Evolutionary conservation across 176 grass and related monocot species (phyloP), one percentile per base, ranked within the genome.

Genomic region (Oryza officinalis): DNA sequence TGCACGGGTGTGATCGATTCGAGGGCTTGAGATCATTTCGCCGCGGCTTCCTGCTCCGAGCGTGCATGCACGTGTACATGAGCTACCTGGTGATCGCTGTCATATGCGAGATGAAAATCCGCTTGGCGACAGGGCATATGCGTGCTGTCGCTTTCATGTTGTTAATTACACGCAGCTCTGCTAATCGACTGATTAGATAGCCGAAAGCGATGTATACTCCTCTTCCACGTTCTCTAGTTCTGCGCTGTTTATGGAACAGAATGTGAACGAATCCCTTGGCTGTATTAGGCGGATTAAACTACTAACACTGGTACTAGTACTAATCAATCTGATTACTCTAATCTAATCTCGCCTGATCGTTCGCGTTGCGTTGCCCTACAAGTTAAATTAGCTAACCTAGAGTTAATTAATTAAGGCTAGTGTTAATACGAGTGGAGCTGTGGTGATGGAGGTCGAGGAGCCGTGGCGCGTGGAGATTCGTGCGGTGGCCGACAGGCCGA

Each of bases 221-320:
- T 6, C 40, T 30, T 38, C 17, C 63, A 43, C 67, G 75, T 74
- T 46, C n/a, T 71, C 37, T 38, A 38, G 71, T 81, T 20, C 32
- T 2, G 17, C 17, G 15, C 49, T 54, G 49, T 20, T 57, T 2
- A 57, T 64, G 72, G 71, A 71, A 47, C 78, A 89, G 25, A 27
- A 72, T 77, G 72, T 89, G 88, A 86, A 86, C 72, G 1, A 15
- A 10, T 0, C 25, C n/a, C 65, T 77, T 71, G 88, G 25, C 54
- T 52, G 52, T 77, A 71, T 86, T 54, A 81, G 88, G 88, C 83
- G 3, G n/a, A 18, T 20, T 20, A 61, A 61, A 61, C 57, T 27
- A 11, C 2, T 13, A 25, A 1, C 14, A 18, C 10, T 1, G 20
- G 17, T 52, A 22, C 8, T 0, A 49, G 5, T 15, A 57, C 52